Conservation (phyloP, 2,329 filamentous ascomycete species). For the Acrocalymma vagum region DNA sequence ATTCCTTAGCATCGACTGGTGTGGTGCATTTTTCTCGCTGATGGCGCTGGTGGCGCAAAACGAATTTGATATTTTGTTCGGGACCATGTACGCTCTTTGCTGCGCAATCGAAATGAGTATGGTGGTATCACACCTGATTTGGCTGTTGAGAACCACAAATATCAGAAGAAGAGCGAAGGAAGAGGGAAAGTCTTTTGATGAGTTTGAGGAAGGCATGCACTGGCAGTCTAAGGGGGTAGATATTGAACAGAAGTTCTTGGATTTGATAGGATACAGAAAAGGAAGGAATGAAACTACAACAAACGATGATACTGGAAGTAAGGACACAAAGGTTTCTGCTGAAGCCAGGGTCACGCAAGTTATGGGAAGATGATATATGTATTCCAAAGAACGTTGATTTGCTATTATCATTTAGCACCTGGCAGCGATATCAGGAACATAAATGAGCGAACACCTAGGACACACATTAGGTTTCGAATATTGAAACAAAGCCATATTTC, state of each 20-base stretch:
- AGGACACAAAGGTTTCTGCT: too few relatives aligned
- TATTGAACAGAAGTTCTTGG: constrained; percentile 18
- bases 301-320: too few relatives aligned
- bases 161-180: constrained; percentile 57
- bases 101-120: constrained; percentile 65
- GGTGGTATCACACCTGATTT: constrained; percentile 64
- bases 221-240: constrained; percentile 34
- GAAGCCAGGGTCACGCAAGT: too few relatives aligned
- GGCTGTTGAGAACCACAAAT: constrained; percentile 61
- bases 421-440: too few relatives aligned
- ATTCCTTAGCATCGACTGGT: constrained; percentile 66
- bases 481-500: too few relatives aligned
- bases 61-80: constrained; percentile 66
- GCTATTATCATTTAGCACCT: too few relatives aligned
- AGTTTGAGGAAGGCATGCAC: constrained; percentile 55
- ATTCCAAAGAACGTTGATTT: too few relatives aligned
- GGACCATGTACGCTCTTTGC: constrained; percentile 64
- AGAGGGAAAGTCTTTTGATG: constrained; percentile 52
- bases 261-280: too few relatives aligned
- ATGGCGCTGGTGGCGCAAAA: constrained; percentile 66
- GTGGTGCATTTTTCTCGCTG: constrained; percentile 68
- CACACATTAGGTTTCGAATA: too few relatives aligned
- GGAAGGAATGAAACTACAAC: too few relatives aligned
- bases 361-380: too few relatives aligned
- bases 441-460: too few relatives aligned